phyloP scores from a whole-genome alignment of 2,329 filamentous ascomycete species.

The Onygenales sp. region DNA sequence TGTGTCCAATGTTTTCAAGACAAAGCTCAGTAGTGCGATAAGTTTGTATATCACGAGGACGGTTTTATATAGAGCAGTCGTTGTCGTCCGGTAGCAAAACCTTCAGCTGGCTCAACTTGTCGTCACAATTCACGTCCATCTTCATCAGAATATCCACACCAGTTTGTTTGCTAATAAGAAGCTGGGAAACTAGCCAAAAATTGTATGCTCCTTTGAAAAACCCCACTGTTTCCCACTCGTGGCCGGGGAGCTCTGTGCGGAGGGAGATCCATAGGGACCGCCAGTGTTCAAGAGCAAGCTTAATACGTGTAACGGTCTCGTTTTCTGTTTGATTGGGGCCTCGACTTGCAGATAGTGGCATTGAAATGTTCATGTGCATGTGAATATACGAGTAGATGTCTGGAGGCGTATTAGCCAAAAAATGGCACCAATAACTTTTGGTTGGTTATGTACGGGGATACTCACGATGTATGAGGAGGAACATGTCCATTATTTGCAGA shows the following conservation, averaged over 20 bases:
- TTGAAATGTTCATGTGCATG: conserved; percentile 29
- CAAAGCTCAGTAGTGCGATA: neutral
- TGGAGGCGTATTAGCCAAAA: conserved; percentile 16
- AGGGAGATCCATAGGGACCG: conserved; percentile 28
- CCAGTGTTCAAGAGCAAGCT: conserved; percentile 28
- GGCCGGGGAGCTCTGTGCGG: conserved; percentile 20
- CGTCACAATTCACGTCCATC: conserved; percentile 36
- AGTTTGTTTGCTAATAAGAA: conserved; percentile 33
- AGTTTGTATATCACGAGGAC: neutral
- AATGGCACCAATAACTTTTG: neutral
- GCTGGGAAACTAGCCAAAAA: conserved; percentile 34
- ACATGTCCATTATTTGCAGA: conserved; percentile 31
- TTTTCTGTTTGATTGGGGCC: conserved; percentile 17
- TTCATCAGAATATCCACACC: conserved; percentile 34
- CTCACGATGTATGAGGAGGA: conserved; percentile 34
- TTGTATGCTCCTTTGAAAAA: conserved; percentile 35
- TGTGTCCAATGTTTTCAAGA: neutral
- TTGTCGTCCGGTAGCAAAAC: conserved; percentile 13
- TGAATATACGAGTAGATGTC: conserved; percentile 31
- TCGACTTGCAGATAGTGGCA: conserved; percentile 13
- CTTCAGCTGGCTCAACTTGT: conserved; percentile 33
- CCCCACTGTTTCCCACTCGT: conserved; percentile 32
- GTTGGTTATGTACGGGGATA: neutral
- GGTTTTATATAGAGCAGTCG: neutral
- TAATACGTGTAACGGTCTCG: conserved; percentile 21